These are phyloP conservation scores for Athelia psychrophila DNA, from an alignment of 1,284 basidiomycete genomes.

Conservation along the genomic window DNA sequence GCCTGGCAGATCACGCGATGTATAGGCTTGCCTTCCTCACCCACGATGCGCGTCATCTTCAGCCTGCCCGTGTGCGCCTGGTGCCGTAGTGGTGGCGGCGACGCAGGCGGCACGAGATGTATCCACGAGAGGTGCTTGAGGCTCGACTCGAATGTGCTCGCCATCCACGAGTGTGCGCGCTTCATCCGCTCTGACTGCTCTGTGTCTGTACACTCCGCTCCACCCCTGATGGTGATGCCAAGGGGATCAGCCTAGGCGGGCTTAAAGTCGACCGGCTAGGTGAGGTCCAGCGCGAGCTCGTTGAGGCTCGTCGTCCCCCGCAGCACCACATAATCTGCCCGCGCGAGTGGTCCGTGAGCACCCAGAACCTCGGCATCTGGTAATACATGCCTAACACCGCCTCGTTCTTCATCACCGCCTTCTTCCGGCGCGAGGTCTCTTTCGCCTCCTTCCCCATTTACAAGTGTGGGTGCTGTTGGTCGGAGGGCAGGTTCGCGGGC, in stretches of 20 bases:
- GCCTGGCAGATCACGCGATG: slow-evolving; percentile 74
- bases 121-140: slow-evolving; percentile 19
- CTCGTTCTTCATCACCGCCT: slow-evolving; percentile 40
- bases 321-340: slow-evolving; percentile 71
- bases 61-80: slow-evolving; percentile 79
- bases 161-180: slow-evolving; percentile 27
- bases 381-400: slow-evolving; percentile 63
- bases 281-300: slow-evolving; percentile 79
- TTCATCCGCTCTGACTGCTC: slow-evolving; percentile 17
- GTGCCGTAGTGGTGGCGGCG: slow-evolving; percentile 33
- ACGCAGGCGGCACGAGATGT: slow-evolving; percentile 16
- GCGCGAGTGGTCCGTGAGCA: slow-evolving; percentile 72
- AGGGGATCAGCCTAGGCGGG: slow-evolving; percentile 39
- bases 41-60: slow-evolving; percentile 77
- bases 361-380: slow-evolving; percentile 79
- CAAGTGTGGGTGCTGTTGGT: slow-evolving; percentile 16
- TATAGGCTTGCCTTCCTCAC: slow-evolving; percentile 71
- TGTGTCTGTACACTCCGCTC: slow-evolving; percentile 10
- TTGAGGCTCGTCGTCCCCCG: slow-evolving; percentile 81
- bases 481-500: slow-evolving; percentile 34
- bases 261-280: slow-evolving; percentile 66
- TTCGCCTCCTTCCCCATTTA: slow-evolving; percentile 20
- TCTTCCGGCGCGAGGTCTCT: slow-evolving; percentile 12
- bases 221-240: slow-evolving; percentile 23
- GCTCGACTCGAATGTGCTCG: slow-evolving; percentile 26